These are phyloP conservation scores for Sanghuangporus baumii DNA, from an alignment of 1,284 basidiomycete genomes.

Conservation along the genomic window DNA sequence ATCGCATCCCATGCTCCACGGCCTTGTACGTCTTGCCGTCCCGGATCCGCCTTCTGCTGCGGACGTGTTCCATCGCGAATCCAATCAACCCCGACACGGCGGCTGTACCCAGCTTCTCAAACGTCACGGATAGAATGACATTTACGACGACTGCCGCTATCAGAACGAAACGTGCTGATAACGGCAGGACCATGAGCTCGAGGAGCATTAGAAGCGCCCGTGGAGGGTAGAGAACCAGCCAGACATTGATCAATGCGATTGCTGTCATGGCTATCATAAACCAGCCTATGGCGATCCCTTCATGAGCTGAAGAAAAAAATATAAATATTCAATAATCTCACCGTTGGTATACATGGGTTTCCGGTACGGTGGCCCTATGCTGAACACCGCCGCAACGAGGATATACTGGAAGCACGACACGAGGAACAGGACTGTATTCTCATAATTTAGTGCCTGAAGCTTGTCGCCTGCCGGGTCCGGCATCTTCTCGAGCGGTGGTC, in stretches of 20 bases:
- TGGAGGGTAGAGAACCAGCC: conserved; percentile 72
- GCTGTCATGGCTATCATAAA: conserved; percentile 69
- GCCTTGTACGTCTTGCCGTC: conserved; percentile 69
- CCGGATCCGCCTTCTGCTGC: conserved; percentile 41
- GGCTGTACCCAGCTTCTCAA: conserved; percentile 74
- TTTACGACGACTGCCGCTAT: conserved; percentile 72
- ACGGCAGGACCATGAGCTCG: conserved; percentile 76
- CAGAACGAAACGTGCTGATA: conserved; percentile 65
- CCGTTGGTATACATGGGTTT: conserved; percentile 95
- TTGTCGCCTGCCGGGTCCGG: conserved; percentile 64
- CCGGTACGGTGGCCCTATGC: conserved; percentile 95
- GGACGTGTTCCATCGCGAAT: conserved; percentile 34
- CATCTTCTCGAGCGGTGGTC: conserved; percentile 45
- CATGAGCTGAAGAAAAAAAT: conserved; percentile 19
- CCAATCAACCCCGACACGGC: conserved; percentile 56
- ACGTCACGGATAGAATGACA: conserved; percentile 66
- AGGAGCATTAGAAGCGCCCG: conserved; percentile 58
- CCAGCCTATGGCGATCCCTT: conserved; percentile 45
- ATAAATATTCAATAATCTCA: conserved; percentile 32
- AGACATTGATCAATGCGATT: conserved; percentile 66
- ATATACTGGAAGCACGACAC: conserved; percentile 99
- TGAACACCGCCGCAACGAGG: conserved; percentile 93
- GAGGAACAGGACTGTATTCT: conserved; percentile 91
- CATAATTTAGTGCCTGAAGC: conserved; percentile 87
- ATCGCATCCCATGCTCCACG: conserved; percentile 60